A percentile compares a stretch with the other conserved stretches of the same genome.
Conservation (phyloP, 768 basidiomycete genomes). For the Steccherinum ochraceum region DNA sequence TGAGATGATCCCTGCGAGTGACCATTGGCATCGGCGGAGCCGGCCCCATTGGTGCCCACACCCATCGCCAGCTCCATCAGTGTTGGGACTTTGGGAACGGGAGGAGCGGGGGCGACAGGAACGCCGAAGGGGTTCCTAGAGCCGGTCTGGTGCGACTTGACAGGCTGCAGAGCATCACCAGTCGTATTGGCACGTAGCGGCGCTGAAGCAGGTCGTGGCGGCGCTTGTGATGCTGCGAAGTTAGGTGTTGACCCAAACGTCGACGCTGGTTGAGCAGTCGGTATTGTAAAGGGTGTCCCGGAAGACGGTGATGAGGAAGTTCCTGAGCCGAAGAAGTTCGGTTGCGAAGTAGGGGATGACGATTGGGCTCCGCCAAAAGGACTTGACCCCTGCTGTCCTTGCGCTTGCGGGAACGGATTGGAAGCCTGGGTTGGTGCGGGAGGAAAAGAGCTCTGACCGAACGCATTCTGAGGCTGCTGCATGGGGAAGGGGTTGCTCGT, state of each 20-base stretch:
- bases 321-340: background rate
- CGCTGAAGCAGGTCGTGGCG: slow-evolving; percentile 65
- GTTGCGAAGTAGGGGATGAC: background rate
- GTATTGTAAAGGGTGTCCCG: slow-evolving; percentile 5
- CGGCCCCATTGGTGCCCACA: slow-evolving; percentile 23
- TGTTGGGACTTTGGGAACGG: slow-evolving; percentile 73
- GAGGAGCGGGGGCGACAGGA: slow-evolving; percentile 50
- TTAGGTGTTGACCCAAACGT: slow-evolving; percentile 14
- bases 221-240: slow-evolving; percentile 23
- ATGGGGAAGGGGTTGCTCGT: slow-evolving; percentile 16
- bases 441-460: background rate
- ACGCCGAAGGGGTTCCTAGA: slow-evolving; percentile 93
- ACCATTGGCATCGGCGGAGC: slow-evolving; percentile 12
- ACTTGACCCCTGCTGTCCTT: slow-evolving; percentile 49
- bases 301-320: slow-evolving; percentile 5
- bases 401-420: slow-evolving; percentile 16
- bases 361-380: background rate
- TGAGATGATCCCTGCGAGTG: slow-evolving; percentile 7
- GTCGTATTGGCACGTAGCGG: slow-evolving; percentile 45
- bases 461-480: slow-evolving; percentile 8
- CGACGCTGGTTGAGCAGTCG: slow-evolving; percentile 9
- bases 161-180: slow-evolving; percentile 12
- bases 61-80: slow-evolving; percentile 73
- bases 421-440: slow-evolving; percentile 30
- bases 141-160: slow-evolving; percentile 83